These are phyloP conservation scores for Limnanthes douglasii DNA, from an alignment of 345 rosid genomes.

Conservation along the genomic window DNA sequence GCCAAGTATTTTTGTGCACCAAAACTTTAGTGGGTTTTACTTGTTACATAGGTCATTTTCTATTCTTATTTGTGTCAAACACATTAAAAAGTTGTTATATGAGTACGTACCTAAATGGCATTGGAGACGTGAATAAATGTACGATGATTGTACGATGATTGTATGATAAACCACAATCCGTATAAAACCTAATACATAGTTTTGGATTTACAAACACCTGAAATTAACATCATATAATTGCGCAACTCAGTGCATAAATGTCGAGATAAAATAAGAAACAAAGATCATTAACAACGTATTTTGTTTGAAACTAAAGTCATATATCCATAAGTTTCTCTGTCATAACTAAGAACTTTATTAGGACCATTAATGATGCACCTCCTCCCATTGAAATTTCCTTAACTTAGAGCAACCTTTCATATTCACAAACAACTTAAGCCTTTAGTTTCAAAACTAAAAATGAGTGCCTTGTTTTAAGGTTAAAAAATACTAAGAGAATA, in stretches of 20 bases:
- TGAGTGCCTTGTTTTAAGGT: neutral
- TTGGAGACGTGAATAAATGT: slow-evolving; percentile 72
- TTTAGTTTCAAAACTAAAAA: too few relatives aligned
- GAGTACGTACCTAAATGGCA: slow-evolving; percentile 56
- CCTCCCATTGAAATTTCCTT: slow-evolving; percentile 98
- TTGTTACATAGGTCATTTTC: neutral
- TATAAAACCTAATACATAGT: slow-evolving; percentile 91
- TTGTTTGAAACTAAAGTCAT: neutral
- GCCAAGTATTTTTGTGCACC: slow-evolving; percentile 73
- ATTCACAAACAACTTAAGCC: too few relatives aligned
- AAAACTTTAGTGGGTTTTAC: slow-evolving; percentile 4
- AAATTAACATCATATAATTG: slow-evolving; percentile 1
- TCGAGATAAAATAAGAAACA: too few relatives aligned
- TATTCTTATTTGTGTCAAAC: too few relatives aligned
- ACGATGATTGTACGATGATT: too few relatives aligned
- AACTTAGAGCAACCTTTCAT: slow-evolving; percentile 69
- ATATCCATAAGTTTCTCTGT: slow-evolving; percentile 76
- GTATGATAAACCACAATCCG: slow-evolving; percentile 89
- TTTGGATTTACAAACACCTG: slow-evolving; percentile 90
- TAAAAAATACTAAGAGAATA: neutral
- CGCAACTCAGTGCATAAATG: neutral
- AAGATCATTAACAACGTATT: too few relatives aligned
- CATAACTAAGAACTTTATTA: slow-evolving; percentile 83
- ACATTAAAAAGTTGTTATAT: slow-evolving; percentile 2
- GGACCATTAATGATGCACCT: slow-evolving; percentile 86